Base-by-base conservation (phyloP, 768 basidiomycete species). In the Calvatia gigantea region DNA sequence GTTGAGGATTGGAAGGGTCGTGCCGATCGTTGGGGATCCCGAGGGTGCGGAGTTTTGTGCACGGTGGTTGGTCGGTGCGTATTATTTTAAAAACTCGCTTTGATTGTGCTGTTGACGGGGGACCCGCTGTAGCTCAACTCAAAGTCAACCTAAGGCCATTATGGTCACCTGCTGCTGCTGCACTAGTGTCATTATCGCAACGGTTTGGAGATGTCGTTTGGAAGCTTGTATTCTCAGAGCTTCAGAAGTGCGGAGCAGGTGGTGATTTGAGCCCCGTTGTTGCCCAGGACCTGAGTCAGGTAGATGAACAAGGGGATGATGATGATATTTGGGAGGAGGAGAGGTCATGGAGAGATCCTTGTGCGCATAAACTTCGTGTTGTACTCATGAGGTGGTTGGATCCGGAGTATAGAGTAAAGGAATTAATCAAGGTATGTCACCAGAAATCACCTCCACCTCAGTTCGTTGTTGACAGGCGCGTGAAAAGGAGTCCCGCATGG, bases 111-210 rank as follows among this genome's bases (percentile, higher is more conserved):
- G 25, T 11, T 42, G 17, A 42, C 19, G 1, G 17, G 2, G 11
- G 41, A 32, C 46, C 2, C 23, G 11, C 17, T 53, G 23, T 62
- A 88, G 91, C 89, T 5, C 95, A 97, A 67, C 76, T 98, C 50
- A 98, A 98, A 73, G 89, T 98, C 58, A 96, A 94, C 66, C 73
- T 98, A 42, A 82, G 91, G 27, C 97, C 97, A 0, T 65, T 97
- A 14, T 99, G 95, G 89, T 81, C 84, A 3, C 88, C 94, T 15
- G 84, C 94, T 3, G 79, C 85, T 11, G 79, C 80, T 9, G 86
- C 89, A 0, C 69, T 97, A 4, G 76, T 81, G 0, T 75, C 81
- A 0, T 67, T 82, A 47, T 62, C 70, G 0, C 68, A 74, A 25
- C 72, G 80, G n/a, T 87, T 85, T 57, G 85, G 82, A 0, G 85